Evolutionary conservation across 1,284 basidiomycete genomes (phyloP), one percentile per base, ranked within the genome.

Genomic region (Microbotryomycetes sp.): DNA sequence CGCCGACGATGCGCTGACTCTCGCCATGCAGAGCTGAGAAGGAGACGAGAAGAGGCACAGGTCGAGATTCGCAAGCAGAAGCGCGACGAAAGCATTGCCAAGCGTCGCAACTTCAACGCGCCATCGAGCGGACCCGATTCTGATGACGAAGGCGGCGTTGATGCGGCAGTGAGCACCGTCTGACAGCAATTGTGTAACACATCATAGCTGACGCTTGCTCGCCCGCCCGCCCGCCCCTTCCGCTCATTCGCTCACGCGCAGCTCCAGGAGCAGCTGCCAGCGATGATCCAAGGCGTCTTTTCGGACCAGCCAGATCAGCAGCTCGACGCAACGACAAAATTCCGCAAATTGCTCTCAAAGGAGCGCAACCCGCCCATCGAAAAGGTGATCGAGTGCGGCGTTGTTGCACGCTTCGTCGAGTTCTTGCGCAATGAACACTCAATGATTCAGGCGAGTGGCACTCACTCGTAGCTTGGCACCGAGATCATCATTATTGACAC

Each of bases 361-460:
- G 94, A 99, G 81, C 94, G 93, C 81, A 99, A 97, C 76, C 94
- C 94, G 45, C 94, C 94, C n/a, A 99, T 99, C 76, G 96, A 98
- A 77, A 86, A 87, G 74, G 96, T 99, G 70, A 98, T 99, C 76
- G 90, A 92, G 72, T 96, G 92, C 77, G 89, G 91, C 64, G 94
- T 99, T 56, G 91, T 99, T 41, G 89, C 91, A 62, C 89, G 94
- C 64, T 98, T 99, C 72, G 96, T 98, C 62, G 86, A 97, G 76
- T 98, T 97, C 78, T 80, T 99, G 69, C 82, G 84, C 70, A 86
- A 81, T 68, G 85, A 85, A 60, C 89, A 94, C 76, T 87, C 90
- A 55, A 94, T 97, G 91, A 86, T 98, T 71, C 93, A 96, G 82
- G 91, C 90, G 65, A 67, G 81, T 76, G 9, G 15, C 16, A 5